Evolutionary conservation across 2,329 filamentous ascomycete genomes (phyloP).

Genomic region (Fusarium torreyae): DNA sequence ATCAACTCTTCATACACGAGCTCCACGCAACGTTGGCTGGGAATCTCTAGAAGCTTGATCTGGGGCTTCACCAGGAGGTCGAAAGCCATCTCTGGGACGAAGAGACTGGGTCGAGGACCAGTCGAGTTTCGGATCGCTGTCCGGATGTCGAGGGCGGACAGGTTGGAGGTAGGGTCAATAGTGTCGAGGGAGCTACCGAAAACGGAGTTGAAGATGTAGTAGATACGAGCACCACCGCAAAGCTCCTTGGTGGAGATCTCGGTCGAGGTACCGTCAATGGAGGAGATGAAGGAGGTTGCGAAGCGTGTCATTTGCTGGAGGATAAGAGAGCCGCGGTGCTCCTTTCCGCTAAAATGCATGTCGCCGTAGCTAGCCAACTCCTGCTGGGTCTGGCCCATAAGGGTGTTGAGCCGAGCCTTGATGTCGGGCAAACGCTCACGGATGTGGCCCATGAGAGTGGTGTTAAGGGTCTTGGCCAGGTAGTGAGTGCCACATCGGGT

Average conservation of each 20-base stretch:
- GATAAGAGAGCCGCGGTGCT: constrained; percentile 94
- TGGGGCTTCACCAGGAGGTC: constrained; percentile 98
- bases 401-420: constrained; percentile 95
- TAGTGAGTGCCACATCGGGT: constrained; percentile 94
- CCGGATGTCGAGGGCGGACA: constrained; percentile 93
- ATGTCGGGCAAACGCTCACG: constrained; percentile 96
- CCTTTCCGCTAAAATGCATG: constrained; percentile 96
- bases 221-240: constrained; percentile 93
- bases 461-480: constrained; percentile 93
- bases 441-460: constrained; percentile 96
- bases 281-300: constrained; percentile 96
- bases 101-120: constrained; percentile 92
- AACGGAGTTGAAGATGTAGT: constrained; percentile 99
- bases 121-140: constrained; percentile 99
- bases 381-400: constrained; percentile 99
- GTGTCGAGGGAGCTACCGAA: constrained; percentile 97
- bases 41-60: constrained; percentile 95
- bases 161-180: constrained; percentile 95
- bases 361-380: constrained; percentile 98
- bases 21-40: constrained; percentile 96
- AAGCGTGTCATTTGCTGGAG: constrained; percentile 98
- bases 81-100: constrained; percentile 97
- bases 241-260: constrained; percentile 99
- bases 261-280: constrained; percentile 97
- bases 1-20: constrained; percentile 99